Base-by-base conservation (phyloP, 371 early-diverging fungal species). In the Mortierella sp. region DNA sequence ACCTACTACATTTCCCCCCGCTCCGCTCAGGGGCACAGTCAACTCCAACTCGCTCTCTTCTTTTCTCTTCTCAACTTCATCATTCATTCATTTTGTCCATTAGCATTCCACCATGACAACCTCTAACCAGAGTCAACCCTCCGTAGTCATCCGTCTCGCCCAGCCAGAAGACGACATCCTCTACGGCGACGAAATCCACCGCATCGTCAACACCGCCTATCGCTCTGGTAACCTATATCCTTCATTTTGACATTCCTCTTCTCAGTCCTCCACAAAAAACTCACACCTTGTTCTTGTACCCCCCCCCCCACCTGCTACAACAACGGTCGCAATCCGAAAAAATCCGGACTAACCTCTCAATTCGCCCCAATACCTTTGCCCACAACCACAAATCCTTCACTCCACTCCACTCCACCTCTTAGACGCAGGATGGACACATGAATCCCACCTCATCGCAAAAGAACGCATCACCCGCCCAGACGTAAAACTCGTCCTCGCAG, bases 201-300 rank as follows among this genome's bases (percentile, higher is more conserved):
- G 76, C 37, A 80, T 76, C 43, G 46, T 80, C 73, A 80, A 80
- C 44, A 43, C 71, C 16, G 80, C 80, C 31, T 79, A 74, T 37
- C 71, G 79, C 71, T 28, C 79, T 57, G 50, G 79, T 79, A 78
- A 16, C 34, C 9, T 21, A 6, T 6, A n/a, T n/a, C n/a, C n/a
- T n/a, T n/a, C n/a, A n/a, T n/a, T n/a, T n/a, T n/a, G n/a, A n/a
- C n/a, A n/a, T n/a, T n/a, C n/a, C n/a, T n/a, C n/a, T n/a, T n/a
- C n/a, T 11, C 34, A 13, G 40, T 34, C 37, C 54, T 8, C 53
- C 11, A 37, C 34, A 6, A 40, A 2, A 40, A 40, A 6, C 16
- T 34, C 26, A 14, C 26, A 40, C 1, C 16, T 4, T 5, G 1
- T n/a, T 26, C 44, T 14, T 64, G 64, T 64, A 28, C 31, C 16